Percentiles rank a stretch among this genome's conserved stretches.
phyloP scores from a whole-genome alignment of 2,329 filamentous ascomycete species.

The Aspergillus jensenii region DNA sequence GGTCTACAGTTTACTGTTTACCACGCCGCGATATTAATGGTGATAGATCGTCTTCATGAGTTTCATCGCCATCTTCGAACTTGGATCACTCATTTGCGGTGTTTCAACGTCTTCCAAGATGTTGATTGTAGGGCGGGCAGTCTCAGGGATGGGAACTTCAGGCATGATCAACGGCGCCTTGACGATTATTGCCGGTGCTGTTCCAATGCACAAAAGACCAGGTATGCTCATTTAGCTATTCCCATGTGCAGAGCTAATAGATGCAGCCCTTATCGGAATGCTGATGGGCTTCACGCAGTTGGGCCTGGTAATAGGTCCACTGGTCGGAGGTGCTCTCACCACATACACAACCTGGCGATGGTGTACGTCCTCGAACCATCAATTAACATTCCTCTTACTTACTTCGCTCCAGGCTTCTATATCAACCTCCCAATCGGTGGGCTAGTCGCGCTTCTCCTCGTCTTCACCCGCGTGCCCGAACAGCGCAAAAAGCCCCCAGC shows the following conservation, averaged over 20 bases:
- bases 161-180: slow-evolving; percentile 12
- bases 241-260: background rate
- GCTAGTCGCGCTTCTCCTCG: slow-evolving; percentile 20
- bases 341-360: slow-evolving; percentile 29
- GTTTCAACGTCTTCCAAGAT: slow-evolving; percentile 8
- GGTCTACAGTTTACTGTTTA: no score
- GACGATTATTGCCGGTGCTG: slow-evolving; percentile 9
- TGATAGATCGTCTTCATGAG: slow-evolving; percentile 26
- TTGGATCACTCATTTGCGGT: slow-evolving; percentile 22
- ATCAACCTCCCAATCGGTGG: slow-evolving; percentile 54
- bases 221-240: background rate
- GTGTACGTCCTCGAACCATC: slow-evolving; percentile 14
- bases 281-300: slow-evolving; percentile 29
- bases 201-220: slow-evolving; percentile 9
- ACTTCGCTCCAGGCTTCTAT: slow-evolving; percentile 40
- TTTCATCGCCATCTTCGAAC: slow-evolving; percentile 31
- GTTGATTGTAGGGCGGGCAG: slow-evolving; percentile 10
- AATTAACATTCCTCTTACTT: slow-evolving; percentile 33
- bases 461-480: slow-evolving; percentile 21
- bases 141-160: slow-evolving; percentile 10
- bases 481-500: slow-evolving; percentile 1
- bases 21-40: background rate
- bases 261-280: slow-evolving; percentile 5
- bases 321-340: slow-evolving; percentile 46
- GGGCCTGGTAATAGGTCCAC: slow-evolving; percentile 35